Percentiles rank a stretch among this genome's conserved stretches.
Conservation (phyloP, 2,329 filamentous ascomycete genomes). For the Talaromyces marneffei region DNA sequence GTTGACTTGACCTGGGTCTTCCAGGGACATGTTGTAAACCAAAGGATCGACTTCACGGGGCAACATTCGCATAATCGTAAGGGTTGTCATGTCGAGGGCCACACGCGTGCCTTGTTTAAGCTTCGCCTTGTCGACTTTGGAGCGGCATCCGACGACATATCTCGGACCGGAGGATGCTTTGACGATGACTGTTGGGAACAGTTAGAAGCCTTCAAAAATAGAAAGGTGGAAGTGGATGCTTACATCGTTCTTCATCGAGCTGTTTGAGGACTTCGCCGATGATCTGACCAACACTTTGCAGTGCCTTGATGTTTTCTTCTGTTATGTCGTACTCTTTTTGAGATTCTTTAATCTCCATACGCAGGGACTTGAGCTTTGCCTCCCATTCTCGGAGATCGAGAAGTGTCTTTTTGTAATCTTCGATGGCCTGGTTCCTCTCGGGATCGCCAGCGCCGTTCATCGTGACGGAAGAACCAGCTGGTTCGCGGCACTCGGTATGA, state of each 20-base stretch:
- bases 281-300: slow-evolving; percentile 98
- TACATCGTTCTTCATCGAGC: slow-evolving; percentile 97
- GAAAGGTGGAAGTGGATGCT: slow-evolving; percentile 30
- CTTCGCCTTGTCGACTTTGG: slow-evolving; percentile 95
- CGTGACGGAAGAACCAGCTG: slow-evolving; percentile 17
- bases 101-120: slow-evolving; percentile 98
- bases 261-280: slow-evolving; percentile 99
- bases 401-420: slow-evolving; percentile 72
- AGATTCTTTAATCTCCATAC: slow-evolving; percentile 90
- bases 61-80: slow-evolving; percentile 99
- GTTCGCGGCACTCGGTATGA: not conserved
- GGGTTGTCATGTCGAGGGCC: slow-evolving; percentile 96
- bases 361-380: slow-evolving; percentile 88
- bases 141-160: slow-evolving; percentile 97
- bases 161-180: slow-evolving; percentile 95
- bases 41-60: slow-evolving; percentile 96
- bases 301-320: slow-evolving; percentile 98
- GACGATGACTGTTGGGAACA: slow-evolving; percentile 68
- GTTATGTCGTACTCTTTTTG: slow-evolving; percentile 95
- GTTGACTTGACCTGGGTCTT: slow-evolving; percentile 95
- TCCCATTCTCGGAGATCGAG: slow-evolving; percentile 98
- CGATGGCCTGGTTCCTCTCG: slow-evolving; percentile 62
- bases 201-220: slow-evolving; percentile 7
- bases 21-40: slow-evolving; percentile 99
- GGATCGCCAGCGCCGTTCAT: slow-evolving; percentile 44